A percentile compares a stretch with the other conserved stretches of the same genome.
phyloP scores from a whole-genome alignment of 495 filamentous ascomycete species.

The Aspergillus avenaceus region DNA sequence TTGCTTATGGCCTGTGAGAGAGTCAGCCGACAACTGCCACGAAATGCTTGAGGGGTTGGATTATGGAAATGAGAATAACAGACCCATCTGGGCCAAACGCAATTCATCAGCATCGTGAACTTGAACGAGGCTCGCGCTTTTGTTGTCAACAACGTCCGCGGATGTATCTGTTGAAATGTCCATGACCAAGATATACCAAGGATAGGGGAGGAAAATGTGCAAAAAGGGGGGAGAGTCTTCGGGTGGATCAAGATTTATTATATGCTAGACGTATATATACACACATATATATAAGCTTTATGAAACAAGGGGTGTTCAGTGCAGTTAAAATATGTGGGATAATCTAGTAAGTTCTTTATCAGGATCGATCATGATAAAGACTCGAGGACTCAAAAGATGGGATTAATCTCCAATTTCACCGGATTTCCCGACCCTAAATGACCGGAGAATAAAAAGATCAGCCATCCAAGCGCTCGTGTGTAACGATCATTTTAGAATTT shows the following conservation, averaged over 20 bases:
- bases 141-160: background rate
- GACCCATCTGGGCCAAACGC: conserved; percentile 42
- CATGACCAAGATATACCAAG: too few relatives aligned
- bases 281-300: background rate
- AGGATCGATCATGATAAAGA: background rate
- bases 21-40: background rate
- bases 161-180: background rate
- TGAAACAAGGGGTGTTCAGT: background rate
- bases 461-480: too few relatives aligned
- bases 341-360: background rate
- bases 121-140: conserved; percentile 10
- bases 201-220: too few relatives aligned
- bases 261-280: too few relatives aligned
- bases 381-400: background rate
- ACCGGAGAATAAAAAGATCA: background rate
- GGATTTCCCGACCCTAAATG: background rate
- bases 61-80: background rate
- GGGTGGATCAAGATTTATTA: too few relatives aligned
- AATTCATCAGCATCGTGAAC: conserved; percentile 33
- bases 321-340: background rate
- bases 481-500: too few relatives aligned
- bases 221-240: too few relatives aligned
- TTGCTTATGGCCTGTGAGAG: conserved; percentile 33
- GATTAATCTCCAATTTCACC: background rate
- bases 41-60: background rate